A percentile compares a stretch with the other conserved stretches of the same genome.
These are phyloP conservation scores for Jacaranda copaia DNA, from an alignment of 257 asterid genomes.

Conservation along the genomic window DNA sequence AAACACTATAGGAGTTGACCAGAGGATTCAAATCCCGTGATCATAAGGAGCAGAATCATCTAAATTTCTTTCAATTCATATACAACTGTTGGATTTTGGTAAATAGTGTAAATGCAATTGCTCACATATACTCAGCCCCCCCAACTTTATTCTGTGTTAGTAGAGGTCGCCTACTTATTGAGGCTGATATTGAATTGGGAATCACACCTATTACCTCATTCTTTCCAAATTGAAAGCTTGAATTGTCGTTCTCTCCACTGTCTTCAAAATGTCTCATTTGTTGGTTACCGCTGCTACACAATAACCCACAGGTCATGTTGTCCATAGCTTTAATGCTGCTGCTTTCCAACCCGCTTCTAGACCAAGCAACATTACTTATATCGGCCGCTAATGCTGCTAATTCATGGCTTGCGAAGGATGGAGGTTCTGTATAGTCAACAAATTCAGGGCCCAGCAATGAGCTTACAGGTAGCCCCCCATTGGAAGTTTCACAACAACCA, in stretches of 20 bases:
- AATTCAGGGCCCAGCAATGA: constrained; percentile 86
- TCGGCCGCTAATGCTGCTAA: constrained; percentile 87
- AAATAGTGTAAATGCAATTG: neutral
- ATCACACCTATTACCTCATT: constrained; percentile 30
- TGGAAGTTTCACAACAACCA: constrained; percentile 68
- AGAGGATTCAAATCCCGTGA: constrained; percentile 7
- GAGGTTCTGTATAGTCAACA: constrained; percentile 65
- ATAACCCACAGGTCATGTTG: constrained; percentile 41
- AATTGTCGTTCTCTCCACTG: constrained; percentile 35
- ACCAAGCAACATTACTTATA: constrained; percentile 88
- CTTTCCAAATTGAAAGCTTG: constrained; percentile 39
- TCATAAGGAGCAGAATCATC: constrained; percentile 20
- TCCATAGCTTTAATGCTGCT: constrained; percentile 52
- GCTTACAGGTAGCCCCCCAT: constrained; percentile 22
- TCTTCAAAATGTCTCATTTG: constrained; percentile 22
- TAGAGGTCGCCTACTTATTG: constrained; percentile 33
- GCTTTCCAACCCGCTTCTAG: constrained; percentile 73
- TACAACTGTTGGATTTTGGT: constrained; percentile 27
- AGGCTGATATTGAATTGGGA: constrained; percentile 27
- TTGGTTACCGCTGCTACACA: constrained; percentile 40
- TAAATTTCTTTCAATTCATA: constrained; percentile 15
- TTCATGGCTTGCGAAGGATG: constrained; percentile 67
- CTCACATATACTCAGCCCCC: constrained; percentile 29
- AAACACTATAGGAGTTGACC: too few species aligned
- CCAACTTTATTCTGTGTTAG: constrained; percentile 36